Conservation (phyloP, 352 stramenopile genomes). For the Stramenopiles sp. region DNA sequence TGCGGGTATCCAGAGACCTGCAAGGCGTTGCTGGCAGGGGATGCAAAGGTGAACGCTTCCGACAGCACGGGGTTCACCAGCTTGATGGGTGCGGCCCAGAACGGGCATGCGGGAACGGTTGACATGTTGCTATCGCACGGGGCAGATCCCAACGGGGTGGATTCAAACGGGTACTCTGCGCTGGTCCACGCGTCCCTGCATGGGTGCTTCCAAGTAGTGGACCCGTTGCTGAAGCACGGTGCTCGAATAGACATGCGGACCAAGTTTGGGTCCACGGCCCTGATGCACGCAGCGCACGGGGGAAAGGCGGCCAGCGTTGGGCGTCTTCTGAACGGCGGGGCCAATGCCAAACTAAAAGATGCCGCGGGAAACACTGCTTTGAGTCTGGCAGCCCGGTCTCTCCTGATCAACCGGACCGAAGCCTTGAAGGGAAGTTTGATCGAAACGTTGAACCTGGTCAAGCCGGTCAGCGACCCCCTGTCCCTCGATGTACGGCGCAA, state of each 20-base stretch:
- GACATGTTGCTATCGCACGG: neutral
- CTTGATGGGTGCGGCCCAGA: slow-evolving; percentile 19
- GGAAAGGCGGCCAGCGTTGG: neutral
- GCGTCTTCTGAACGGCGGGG: neutral
- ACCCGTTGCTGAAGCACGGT: neutral
- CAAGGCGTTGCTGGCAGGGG: neutral
- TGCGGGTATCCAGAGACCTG: neutral
- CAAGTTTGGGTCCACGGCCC: neutral
- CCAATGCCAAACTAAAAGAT: neutral
- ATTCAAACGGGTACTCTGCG: neutral
- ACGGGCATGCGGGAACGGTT: slow-evolving; percentile 15
- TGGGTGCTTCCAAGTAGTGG: neutral
- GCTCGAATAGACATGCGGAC: neutral
- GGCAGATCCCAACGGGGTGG: neutral
- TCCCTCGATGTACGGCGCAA: neutral
- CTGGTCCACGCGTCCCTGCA: neutral
- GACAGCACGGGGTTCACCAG: slow-evolving; percentile 17
- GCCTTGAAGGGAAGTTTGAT: neutral
- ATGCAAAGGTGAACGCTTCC: slow-evolving; percentile 10
- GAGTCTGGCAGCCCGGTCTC: neutral
- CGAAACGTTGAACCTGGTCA: neutral
- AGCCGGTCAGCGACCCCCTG: neutral
- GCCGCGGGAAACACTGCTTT: neutral
- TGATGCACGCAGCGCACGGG: neutral
- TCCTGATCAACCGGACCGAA: neutral